Evolutionary conservation across 495 filamentous ascomycete genomes (phyloP).

Genomic region (Articulospora tetracladia): DNA sequence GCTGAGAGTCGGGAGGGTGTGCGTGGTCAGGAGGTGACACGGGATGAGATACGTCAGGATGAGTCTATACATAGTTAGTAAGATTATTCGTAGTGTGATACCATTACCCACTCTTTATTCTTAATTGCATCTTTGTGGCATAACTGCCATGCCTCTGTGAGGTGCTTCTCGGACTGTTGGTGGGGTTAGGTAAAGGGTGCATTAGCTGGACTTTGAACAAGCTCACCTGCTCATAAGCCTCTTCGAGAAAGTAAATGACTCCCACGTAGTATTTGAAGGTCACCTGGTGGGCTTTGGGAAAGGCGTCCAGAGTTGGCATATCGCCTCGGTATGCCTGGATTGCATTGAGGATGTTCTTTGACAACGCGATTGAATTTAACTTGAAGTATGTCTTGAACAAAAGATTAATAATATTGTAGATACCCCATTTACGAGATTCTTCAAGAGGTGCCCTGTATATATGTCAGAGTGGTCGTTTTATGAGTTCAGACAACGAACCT

Average conservation of each 20-base stretch:
- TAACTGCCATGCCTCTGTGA: constrained; percentile 71
- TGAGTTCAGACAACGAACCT: constrained; percentile 52
- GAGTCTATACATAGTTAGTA: constrained; percentile 45
- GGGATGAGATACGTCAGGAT: constrained; percentile 97
- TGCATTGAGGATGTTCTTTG: constrained; percentile 82
- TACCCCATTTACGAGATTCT: constrained; percentile 94
- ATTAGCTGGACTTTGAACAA: background rate
- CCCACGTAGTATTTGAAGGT: constrained; percentile 96
- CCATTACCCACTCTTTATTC: constrained; percentile 69
- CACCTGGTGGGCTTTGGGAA: constrained; percentile 87
- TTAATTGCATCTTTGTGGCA: constrained; percentile 66
- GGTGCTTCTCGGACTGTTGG: constrained; percentile 69
- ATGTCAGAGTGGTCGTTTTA: constrained; percentile 6
- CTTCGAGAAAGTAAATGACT: constrained; percentile 84
- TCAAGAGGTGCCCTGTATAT: constrained; percentile 68
- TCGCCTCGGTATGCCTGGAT: constrained; percentile 69
- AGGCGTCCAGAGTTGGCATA: constrained; percentile 67
- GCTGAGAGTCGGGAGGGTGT: constrained; percentile 67
- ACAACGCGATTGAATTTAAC: constrained; percentile 81
- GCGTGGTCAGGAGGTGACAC: constrained; percentile 81
- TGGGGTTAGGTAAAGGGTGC: background rate
- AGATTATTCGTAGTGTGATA: background rate
- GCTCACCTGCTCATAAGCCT: constrained; percentile 74
- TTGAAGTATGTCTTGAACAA: constrained; percentile 99
- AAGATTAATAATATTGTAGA: constrained; percentile 88